phyloP scores from a whole-genome alignment of 352 stramenopile genomes.

The Chrysophaeum taylorii region DNA sequence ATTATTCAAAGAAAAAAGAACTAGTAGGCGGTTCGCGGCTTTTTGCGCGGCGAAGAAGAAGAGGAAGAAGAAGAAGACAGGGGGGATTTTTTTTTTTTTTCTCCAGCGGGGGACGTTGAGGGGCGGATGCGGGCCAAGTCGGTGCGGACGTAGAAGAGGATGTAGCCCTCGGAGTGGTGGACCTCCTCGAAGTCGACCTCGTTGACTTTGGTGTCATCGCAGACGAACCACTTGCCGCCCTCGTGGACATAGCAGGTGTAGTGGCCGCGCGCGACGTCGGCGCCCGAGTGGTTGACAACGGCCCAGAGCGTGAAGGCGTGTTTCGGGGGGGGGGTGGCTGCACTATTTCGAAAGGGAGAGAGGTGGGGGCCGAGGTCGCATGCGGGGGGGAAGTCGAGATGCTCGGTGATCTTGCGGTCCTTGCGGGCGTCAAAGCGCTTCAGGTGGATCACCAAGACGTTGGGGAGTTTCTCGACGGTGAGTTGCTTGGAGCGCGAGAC shows the following conservation, averaged over 20 bases:
- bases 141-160: conserved; percentile 29
- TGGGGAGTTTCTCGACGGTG: conserved; percentile 37
- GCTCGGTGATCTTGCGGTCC: conserved; percentile 19
- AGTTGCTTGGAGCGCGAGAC: conserved; percentile 34
- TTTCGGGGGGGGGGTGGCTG: conserved; percentile 11
- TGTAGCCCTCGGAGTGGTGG: conserved; percentile 24
- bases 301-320: conserved; percentile 30
- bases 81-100: no score
- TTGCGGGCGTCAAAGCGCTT: conserved; percentile 57
- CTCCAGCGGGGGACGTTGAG: no score
- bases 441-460: conserved; percentile 70
- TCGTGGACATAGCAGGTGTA: conserved; percentile 33
- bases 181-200: conserved; percentile 26
- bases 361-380: conserved; percentile 6
- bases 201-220: conserved; percentile 28
- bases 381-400: neutral
- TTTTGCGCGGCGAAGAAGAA: no score
- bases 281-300: conserved; percentile 31
- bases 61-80: no score
- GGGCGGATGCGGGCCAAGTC: neutral
- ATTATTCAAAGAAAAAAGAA: no score
- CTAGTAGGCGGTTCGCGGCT: no score
- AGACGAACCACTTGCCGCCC: conserved; percentile 27
- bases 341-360: conserved; percentile 17
- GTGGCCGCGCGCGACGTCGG: conserved; percentile 26